Base-by-base conservation (phyloP, 306 rosid genomes). In the Cucumis cinereus region DNA sequence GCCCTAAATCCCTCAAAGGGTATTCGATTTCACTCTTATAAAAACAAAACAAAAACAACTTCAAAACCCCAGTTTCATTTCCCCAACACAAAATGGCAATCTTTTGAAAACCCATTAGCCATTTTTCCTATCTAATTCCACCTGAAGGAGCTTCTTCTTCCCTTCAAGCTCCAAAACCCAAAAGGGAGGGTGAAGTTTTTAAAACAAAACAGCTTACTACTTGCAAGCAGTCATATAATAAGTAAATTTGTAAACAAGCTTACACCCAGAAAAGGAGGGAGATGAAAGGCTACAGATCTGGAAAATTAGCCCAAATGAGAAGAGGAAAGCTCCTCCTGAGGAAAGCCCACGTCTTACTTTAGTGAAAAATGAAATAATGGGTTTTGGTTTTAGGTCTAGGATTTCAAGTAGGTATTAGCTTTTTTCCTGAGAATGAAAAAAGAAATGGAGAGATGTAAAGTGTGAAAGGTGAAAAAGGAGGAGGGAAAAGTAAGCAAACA, bases 281-380 rank as follows among this genome's bases (percentile, higher is more conserved):
- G 35, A 47, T 41, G 54, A 15, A 70, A 70, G 75, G 75, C 24
- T 8, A 49, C 40, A 16, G 75, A 70, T 70, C 75, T 70, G 75
- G 22, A 70, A 24, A 70, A 15, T 23, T 24, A 70, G 75, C 75
- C 56, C 75, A 70, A 70, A 22, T 41, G 22, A 14, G 55, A 23
- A 47, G 56, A 14, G 22, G 40, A 69, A 69, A 47, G 75, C 75
- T 24, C 40, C 58, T 13, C 2, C 14, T 47, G 58, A 49, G 49
- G 75, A 47, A 66, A 70, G 57, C 75, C 75, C 75, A 70, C 8
- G 19, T 41, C 55, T 66, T 23, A 43, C 20, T 40, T 68, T 43
- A 41, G 74, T 40, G 74, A 8, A 22, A 5, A 15, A 15, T 24
- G 4, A 26, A 47, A 28, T 70, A 24, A 23, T 45, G 74, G 57